These are phyloP conservation scores for Penicillium psychrosexuale DNA, from an alignment of 2,329 filamentous ascomycete genomes.

Conservation along the genomic window DNA sequence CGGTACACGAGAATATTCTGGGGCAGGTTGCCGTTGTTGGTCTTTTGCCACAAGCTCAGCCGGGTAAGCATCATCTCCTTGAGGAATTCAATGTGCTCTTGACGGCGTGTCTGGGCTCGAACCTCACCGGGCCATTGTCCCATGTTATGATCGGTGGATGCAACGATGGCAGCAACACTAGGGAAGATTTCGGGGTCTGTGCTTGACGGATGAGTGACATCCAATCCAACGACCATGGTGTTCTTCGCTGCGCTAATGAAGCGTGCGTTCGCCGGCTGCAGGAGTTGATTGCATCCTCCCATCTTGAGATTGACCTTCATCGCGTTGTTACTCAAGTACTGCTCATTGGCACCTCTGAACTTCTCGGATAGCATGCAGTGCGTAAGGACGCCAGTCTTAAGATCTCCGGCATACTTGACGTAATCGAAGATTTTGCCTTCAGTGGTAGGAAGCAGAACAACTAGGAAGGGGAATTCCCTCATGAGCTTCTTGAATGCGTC, in stretches of 20 bases:
- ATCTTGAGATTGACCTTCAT: conserved; percentile 79
- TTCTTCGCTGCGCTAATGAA: conserved; percentile 61
- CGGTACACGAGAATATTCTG: conserved; percentile 77
- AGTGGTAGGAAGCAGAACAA: conserved; percentile 49
- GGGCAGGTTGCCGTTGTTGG: conserved; percentile 56
- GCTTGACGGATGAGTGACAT: conserved; percentile 80
- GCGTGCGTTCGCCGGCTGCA: conserved; percentile 51
- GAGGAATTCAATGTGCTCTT: conserved; percentile 68
- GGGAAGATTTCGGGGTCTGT: conserved; percentile 57
- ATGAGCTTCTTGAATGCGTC: not conserved
- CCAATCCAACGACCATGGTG: conserved; percentile 78
- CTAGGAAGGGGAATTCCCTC: not conserved
- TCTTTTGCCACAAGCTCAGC: conserved; percentile 60
- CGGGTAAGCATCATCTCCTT: conserved; percentile 60
- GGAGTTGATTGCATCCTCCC: conserved; percentile 67
- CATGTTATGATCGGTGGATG: conserved; percentile 64
- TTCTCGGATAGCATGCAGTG: conserved; percentile 58
- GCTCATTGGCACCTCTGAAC: conserved; percentile 35
- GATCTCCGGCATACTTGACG: conserved; percentile 66
- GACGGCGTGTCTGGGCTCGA: conserved; percentile 47
- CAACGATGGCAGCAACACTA: conserved; percentile 75
- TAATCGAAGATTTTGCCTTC: conserved; percentile 56
- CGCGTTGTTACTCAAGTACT: conserved; percentile 64
- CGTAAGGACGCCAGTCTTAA: conserved; percentile 61
- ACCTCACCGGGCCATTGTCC: conserved; percentile 72